Percentiles rank a stretch among this genome's conserved stretches.
Conservation (phyloP, 805 yeast species). For the Candida parachauliodes region DNA sequence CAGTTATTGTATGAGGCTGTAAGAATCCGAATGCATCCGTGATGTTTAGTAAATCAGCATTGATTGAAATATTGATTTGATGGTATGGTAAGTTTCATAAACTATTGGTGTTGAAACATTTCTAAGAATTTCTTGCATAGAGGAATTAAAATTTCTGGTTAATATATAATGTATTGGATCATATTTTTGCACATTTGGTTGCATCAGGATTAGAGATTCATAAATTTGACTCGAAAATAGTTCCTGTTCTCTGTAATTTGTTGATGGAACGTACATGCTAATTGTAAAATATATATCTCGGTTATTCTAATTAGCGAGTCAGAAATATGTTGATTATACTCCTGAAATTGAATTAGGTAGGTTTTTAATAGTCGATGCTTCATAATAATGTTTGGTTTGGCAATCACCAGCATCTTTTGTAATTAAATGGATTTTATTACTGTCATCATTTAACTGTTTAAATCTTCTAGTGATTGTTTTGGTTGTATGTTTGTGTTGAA, state of each 20-base stretch:
- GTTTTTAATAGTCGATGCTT: not conserved
- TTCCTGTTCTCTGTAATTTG: not conserved
- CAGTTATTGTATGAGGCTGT: not conserved
- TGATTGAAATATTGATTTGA: not conserved
- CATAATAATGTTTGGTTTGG: not conserved
- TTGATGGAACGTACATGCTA: not conserved
- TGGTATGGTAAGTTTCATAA: not conserved
- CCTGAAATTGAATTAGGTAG: not conserved
- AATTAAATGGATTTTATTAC: not conserved
- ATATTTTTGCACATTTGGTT: not conserved
- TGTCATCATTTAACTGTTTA: not conserved
- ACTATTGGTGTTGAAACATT: not conserved
- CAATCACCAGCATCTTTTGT: not conserved
- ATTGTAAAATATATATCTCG: not conserved
- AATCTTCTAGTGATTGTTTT: not conserved
- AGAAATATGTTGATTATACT: not conserved
- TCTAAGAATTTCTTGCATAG: not conserved
- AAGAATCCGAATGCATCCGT: not conserved
- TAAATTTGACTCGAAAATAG: not conserved
- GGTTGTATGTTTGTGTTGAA: not conserved
- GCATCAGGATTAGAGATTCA: not conserved
- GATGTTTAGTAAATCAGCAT: not conserved
- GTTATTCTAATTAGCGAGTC: not conserved
- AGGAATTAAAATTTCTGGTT: not conserved
- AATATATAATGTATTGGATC: not conserved